Base-by-base conservation (phyloP, 2,329 filamentous ascomycete species). In the Cucurbitaria berberidis region DNA sequence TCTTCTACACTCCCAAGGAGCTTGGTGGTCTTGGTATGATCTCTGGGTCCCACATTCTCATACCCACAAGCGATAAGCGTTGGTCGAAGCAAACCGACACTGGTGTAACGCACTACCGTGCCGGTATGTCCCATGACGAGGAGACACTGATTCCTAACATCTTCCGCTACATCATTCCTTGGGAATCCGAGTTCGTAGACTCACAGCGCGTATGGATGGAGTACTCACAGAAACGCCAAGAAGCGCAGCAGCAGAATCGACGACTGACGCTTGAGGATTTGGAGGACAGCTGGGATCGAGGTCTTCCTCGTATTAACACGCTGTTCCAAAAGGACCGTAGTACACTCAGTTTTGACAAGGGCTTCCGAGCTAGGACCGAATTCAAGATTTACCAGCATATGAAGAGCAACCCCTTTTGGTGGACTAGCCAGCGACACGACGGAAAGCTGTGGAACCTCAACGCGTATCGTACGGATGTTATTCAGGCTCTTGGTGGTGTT, bases 321-420 rank as follows among this genome's bases (percentile, higher is more conserved):
- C 82, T 99, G 2, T 99, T 99, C 86, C 95, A 99, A 74, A 99
- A 99, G 76, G 95, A 99, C 67, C 85, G 95, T 68, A 97, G 92
- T 74, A 99, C 95, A 0, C 83, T 99, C 59, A 96, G 91, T 69
- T 99, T 99, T 70, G 95, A 99, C 80, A 99, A 99, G 78, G 95
- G 95, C 48, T 99, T 98, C 87, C 89, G 95, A 64, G 88, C 93
- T 13, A 85, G 95, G 48, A 91, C 93, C 10, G 95, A 99, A 74
- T 99, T 99, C 82, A 99, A 99, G 82, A 88, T 95, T 26, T 99
- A 98, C 73, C 93, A 98, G 75, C 82, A 98, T 55, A 98, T 99
- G 93, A 97, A 96, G 85, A 96, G 89, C 77, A 97, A 98, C 73
- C 95, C 95, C 0, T 98, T 98, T 82, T 97, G 93, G 92, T 99